Evolutionary conservation across 495 filamentous ascomycete species (phyloP).

Genomic region (Aspergillus sparsus): DNA sequence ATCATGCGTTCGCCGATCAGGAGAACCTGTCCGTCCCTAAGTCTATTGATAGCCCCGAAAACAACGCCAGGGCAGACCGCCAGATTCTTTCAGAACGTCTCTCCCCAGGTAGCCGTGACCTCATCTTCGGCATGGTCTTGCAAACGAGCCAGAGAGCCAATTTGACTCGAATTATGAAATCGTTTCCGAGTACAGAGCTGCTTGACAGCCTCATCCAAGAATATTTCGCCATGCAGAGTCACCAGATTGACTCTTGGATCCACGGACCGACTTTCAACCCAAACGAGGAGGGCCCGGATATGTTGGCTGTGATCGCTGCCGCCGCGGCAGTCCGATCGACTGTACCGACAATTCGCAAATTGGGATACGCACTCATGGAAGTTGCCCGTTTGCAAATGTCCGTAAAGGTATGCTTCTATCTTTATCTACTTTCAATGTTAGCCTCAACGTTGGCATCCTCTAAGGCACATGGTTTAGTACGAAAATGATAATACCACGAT

Average conservation of each 20-base stretch:
- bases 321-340: constrained; percentile 57
- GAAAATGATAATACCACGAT: constrained; percentile 61
- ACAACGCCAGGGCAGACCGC: constrained; percentile 21
- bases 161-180: constrained; percentile 52
- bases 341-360: constrained; percentile 57
- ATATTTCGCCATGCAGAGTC: constrained; percentile 54
- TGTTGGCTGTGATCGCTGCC: constrained; percentile 55
- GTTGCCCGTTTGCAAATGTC: constrained; percentile 54
- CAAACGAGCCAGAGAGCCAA: constrained; percentile 50
- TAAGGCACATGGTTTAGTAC: constrained; percentile 21
- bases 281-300: constrained; percentile 54
- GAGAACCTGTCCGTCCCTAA: constrained; percentile 53
- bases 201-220: constrained; percentile 62
- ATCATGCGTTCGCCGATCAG: constrained; percentile 55
- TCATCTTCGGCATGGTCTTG: constrained; percentile 59
- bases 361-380: constrained; percentile 65
- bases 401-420: constrained; percentile 36
- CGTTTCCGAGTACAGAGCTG: constrained; percentile 60
- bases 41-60: constrained; percentile 35
- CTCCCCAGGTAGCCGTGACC: constrained; percentile 52
- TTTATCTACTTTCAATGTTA: too few relatives aligned
- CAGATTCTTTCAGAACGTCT: constrained; percentile 38
- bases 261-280: constrained; percentile 58
- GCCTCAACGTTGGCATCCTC: too few relatives aligned
- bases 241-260: constrained; percentile 55